Evolutionary conservation across 2,329 filamentous ascomycete species (phyloP).

Genomic region (Fusarium incarnatum): DNA sequence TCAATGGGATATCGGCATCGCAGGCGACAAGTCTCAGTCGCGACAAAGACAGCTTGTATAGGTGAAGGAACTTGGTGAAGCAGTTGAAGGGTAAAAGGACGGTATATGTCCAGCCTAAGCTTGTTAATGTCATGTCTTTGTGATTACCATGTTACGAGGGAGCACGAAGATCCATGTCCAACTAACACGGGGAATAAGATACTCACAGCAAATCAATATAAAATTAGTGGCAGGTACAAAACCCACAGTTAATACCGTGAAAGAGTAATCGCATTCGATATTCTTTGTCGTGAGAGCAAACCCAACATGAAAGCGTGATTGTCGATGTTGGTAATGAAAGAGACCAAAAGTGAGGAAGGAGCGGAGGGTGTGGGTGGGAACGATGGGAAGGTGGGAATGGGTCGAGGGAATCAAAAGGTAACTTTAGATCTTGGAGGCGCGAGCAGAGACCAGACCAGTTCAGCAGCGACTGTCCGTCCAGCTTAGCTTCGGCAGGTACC

Average conservation of each 20-base stretch:
- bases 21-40: conserved; percentile 38
- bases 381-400: conserved; percentile 47
- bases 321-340: conserved; percentile 38
- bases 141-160: conserved; percentile 28
- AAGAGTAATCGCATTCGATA: conserved; percentile 19
- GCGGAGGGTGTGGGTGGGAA: conserved; percentile 45
- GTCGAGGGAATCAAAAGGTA: conserved; percentile 47
- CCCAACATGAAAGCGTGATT: conserved; percentile 24
- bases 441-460: conserved; percentile 31
- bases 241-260: conserved; percentile 8
- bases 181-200: conserved; percentile 43
- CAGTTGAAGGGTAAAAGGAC: not conserved
- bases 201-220: conserved; percentile 30
- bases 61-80: not conserved
- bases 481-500: conserved; percentile 22
- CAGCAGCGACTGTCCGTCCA: not conserved
- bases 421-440: conserved; percentile 46
- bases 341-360: conserved; percentile 43
- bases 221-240: conserved; percentile 11
- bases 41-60: conserved; percentile 21
- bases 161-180: conserved; percentile 36
- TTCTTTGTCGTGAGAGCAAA: conserved; percentile 37
- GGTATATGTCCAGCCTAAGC: conserved; percentile 11
- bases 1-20: conserved; percentile 45
- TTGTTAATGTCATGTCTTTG: conserved; percentile 30